Conservation (phyloP, 305 asterid species). For the Fraxinus ornus region DNA sequence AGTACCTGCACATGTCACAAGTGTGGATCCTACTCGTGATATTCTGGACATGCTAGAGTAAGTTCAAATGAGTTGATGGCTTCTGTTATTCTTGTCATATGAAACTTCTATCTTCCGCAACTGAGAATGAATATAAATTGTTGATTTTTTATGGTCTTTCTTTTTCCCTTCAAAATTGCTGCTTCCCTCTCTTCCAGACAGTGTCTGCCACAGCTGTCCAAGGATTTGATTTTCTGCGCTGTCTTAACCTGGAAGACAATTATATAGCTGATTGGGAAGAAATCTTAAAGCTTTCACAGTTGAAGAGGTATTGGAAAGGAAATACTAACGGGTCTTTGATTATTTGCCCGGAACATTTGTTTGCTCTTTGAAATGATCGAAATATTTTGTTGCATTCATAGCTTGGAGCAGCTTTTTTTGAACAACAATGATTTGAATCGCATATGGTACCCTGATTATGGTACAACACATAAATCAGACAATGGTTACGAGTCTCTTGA, state of each 20-base stretch:
- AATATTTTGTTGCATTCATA: constrained; percentile 35
- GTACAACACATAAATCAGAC: constrained; percentile 33
- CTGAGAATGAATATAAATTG: background rate
- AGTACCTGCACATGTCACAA: background rate
- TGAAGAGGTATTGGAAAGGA: constrained; percentile 52
- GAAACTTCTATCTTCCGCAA: background rate
- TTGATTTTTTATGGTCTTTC: constrained; percentile 1
- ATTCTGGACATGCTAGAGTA: constrained; percentile 1
- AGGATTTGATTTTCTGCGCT: constrained; percentile 71
- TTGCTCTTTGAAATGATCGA: constrained; percentile 15
- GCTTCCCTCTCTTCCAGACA: constrained; percentile 48
- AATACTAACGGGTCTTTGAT: background rate
- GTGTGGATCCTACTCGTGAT: background rate
- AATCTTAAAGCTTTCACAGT: constrained; percentile 64
- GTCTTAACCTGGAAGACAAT: constrained; percentile 85
- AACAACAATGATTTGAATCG: constrained; percentile 64
- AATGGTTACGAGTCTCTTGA: constrained; percentile 35
- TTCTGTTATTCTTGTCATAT: constrained; percentile 12
- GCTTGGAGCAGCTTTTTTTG: constrained; percentile 85
- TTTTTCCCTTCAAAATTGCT: constrained; percentile 11
- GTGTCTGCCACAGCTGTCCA: constrained; percentile 50
- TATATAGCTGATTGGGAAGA: constrained; percentile 77
- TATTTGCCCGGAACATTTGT: constrained; percentile 5
- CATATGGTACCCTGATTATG: constrained; percentile 61
- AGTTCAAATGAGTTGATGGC: background rate